Base-by-base conservation (phyloP, 1,284 basidiomycete genomes). In the Wolfiporia cocos region DNA sequence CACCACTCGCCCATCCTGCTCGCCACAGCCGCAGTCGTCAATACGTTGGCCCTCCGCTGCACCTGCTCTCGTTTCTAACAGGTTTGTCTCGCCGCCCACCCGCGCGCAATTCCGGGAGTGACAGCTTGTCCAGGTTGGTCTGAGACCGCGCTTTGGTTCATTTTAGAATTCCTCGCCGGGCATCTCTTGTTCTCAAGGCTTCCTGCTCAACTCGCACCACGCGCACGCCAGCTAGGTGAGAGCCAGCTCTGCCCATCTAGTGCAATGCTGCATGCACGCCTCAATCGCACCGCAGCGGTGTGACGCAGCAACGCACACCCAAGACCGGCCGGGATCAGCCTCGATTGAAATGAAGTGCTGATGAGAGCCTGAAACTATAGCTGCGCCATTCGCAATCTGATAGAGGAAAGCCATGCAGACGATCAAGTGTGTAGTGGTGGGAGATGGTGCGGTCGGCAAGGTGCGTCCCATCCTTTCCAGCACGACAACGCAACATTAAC, bases 381-480 rank as follows among this genome's bases (percentile, higher is more conserved):
- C n/a, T n/a, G n/a, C n/a, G n/a, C n/a, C n/a, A n/a, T n/a, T n/a
- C n/a, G n/a, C n/a, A n/a, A n/a, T n/a, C n/a, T 22, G 41, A 51
- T 56, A 59, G 57, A 62, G 54, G 48, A 52, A 50, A 55, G 48
- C 64, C 53, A 95, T 95, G 92, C 92, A 95, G 66, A 95, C 93
- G 44, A 96, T 96, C 68, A 96, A 96, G 70, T 95, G 92, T 69
- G 92, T 96, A 61, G 94, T 98, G 52, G 95, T 99, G 52, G 95
- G 95, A 65, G 95, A 99, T 75, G 96, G 95, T 87, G 95, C 96
- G 56, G 95, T 99, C 59, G 95, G 95, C 75, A 99, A 99, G 90
- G 92, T 91, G 59, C 54, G 85, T 68, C 44, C 23, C 49, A 42
- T 37, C 37, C 43, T 17, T 28, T 6, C 32, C 18, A n/a, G 24